These are phyloP conservation scores for Dendrobium huoshanense DNA, from an alignment of 106 monocot genomes.

Conservation along the genomic window DNA sequence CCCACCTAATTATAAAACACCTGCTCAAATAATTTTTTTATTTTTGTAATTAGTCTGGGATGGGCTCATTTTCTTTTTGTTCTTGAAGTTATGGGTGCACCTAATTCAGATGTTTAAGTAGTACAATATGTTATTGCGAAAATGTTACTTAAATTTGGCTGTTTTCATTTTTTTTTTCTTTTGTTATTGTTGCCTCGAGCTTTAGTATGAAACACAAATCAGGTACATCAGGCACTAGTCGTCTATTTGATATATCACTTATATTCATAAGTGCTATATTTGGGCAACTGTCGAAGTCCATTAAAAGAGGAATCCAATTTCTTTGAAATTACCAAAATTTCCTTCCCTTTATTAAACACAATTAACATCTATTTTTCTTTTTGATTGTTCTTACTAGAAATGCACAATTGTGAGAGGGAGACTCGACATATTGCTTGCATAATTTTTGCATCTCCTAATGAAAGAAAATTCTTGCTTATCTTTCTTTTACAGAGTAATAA, in stretches of 20 bases:
- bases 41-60: background rate
- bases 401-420: background rate
- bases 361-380: background rate
- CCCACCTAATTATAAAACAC: background rate
- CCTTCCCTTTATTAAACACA: background rate
- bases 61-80: background rate
- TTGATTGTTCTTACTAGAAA: background rate
- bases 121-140: background rate
- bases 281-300: background rate
- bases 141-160: background rate
- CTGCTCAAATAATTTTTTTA: background rate
- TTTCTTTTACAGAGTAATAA: background rate
- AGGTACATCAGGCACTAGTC: background rate
- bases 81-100: background rate
- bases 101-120: background rate
- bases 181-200: background rate
- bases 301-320: background rate
- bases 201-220: background rate
- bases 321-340: background rate
- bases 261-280: background rate
- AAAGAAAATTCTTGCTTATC: background rate
- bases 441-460: background rate
- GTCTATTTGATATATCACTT: background rate
- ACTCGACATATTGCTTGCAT: background rate
- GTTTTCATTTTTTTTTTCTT: background rate